Evolutionary conservation across 306 rosid genomes (phyloP).

Genomic region (Urtica urens): DNA sequence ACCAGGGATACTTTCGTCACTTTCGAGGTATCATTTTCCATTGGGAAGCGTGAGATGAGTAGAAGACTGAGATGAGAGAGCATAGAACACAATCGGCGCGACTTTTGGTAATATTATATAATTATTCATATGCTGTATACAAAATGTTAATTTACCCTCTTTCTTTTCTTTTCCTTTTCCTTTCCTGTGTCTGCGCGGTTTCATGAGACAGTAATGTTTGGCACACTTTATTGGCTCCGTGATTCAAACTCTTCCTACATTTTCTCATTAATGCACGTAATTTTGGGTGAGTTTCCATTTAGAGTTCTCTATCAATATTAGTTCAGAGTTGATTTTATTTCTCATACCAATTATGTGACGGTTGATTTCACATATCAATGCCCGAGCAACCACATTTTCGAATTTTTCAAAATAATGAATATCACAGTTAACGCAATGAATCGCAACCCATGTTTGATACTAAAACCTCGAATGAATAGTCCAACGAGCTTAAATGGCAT

Average conservation of each 20-base stretch:
- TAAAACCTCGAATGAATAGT: too few species aligned
- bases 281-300: background rate
- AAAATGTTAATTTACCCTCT: background rate
- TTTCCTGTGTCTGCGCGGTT: background rate
- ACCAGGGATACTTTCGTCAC: constrained; percentile 19
- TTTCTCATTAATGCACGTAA: background rate
- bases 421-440: too few species aligned
- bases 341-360: too few species aligned
- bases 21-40: background rate
- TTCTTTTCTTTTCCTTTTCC: background rate
- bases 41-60: constrained; percentile 11
- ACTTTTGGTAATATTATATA: constrained; percentile 18
- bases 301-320: too few species aligned
- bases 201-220: background rate
- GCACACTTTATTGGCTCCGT: background rate
- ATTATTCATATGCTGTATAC: background rate
- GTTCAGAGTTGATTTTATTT: too few species aligned
- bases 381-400: too few species aligned
- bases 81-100: constrained; percentile 31
- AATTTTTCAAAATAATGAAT: too few species aligned
- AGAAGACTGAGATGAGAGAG: background rate
- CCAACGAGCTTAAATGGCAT: too few species aligned
- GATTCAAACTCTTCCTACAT: background rate
- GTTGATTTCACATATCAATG: too few species aligned
- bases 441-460: too few species aligned